Evolutionary conservation across 2,329 filamentous ascomycete genomes (phyloP).

Genomic region (Atkinsonella texensis): DNA sequence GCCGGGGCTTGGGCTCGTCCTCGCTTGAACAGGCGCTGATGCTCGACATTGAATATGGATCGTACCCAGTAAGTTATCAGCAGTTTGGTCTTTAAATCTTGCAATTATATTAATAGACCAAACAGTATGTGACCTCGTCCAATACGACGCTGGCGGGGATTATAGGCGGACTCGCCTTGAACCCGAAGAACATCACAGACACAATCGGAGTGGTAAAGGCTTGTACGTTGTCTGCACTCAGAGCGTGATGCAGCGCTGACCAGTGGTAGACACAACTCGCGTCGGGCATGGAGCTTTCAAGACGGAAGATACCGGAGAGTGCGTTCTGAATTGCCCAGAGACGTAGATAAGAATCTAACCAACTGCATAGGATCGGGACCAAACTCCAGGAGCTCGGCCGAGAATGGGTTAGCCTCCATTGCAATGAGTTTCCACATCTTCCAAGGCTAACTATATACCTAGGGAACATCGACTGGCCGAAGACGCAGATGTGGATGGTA

Average conservation of each 20-base stretch:
- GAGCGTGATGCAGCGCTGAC: conserved; percentile 10
- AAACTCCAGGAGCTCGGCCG: conserved; percentile 36
- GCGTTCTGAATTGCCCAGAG: conserved; percentile 10
- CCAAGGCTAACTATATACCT: conserved; percentile 12
- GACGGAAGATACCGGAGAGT: conserved; percentile 41
- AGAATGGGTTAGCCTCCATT: conserved; percentile 22
- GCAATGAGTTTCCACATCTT: conserved; percentile 8
- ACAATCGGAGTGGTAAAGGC: conserved; percentile 58
- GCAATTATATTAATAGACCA: background rate
- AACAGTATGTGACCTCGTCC: conserved; percentile 4
- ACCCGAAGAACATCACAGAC: conserved; percentile 45
- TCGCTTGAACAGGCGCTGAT: conserved; percentile 34
- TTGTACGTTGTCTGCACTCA: conserved; percentile 26
- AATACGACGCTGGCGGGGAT: conserved; percentile 29
- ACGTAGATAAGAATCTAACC: conserved; percentile 12
- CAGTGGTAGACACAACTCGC: conserved; percentile 44
- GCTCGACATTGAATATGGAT: conserved; percentile 49
- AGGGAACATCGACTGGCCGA: conserved; percentile 41
- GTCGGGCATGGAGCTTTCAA: conserved; percentile 54
- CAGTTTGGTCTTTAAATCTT: conserved; percentile 6
- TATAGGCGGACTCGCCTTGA: conserved; percentile 49
- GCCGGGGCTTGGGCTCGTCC: conserved; percentile 11
- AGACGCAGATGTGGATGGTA: conserved; percentile 45
- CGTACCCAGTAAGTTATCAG: conserved; percentile 18
- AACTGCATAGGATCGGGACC: conserved; percentile 21